Base-by-base conservation (phyloP, 352 stramenopile species). In the Globisporangium yorkense region DNA sequence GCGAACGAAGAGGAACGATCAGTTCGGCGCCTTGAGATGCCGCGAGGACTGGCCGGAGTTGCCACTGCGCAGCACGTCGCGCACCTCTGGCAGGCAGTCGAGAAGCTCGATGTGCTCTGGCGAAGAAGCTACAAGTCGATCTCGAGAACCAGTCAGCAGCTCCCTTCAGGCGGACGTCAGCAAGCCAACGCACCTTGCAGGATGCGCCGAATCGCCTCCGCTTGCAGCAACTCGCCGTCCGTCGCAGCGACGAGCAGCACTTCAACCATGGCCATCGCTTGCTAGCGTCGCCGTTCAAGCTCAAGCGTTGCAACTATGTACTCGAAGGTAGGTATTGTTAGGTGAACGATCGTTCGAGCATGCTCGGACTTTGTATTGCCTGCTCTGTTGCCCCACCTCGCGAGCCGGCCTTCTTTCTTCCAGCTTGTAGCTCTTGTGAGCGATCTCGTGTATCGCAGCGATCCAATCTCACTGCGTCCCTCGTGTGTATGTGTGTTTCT, bases 131-230 rank as follows among this genome's bases (percentile, higher is more conserved):
- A 20, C 18, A 12, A 47, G 41, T 13, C 43, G 20, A 48, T 27
- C 20, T 21, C 16, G 43, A 13, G n/a, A 8, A 3, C 29, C 18
- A 27, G n/a, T 15, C 43, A 48, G 8, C 18, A 9, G 1, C 13
- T 21, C 3, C 18, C 41, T 24, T 20, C 18, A 21, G 18, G 12
- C 12, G 3, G 5, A 5, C n/a, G 2, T 13, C n/a, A 27, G 18
- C 20, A 12, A 29, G n/a, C 44, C 15, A 3, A 31, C 44, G 44
- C 44, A 49, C 54, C 62, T 50, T 48, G 24, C 43, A 41, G 46
- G 37, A 33, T 33, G 29, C 60, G 20, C 44, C 40, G 40, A 15
- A 49, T 24, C 15, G 44, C 10, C 44, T 49, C 44, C 2, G 44
- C 44, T 15, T 27, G n/a, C 44, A 49, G n/a, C 44, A 49, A 31